phyloP scores from a whole-genome alignment of 2,329 filamentous ascomycete species.

The Neurospora sp. region DNA sequence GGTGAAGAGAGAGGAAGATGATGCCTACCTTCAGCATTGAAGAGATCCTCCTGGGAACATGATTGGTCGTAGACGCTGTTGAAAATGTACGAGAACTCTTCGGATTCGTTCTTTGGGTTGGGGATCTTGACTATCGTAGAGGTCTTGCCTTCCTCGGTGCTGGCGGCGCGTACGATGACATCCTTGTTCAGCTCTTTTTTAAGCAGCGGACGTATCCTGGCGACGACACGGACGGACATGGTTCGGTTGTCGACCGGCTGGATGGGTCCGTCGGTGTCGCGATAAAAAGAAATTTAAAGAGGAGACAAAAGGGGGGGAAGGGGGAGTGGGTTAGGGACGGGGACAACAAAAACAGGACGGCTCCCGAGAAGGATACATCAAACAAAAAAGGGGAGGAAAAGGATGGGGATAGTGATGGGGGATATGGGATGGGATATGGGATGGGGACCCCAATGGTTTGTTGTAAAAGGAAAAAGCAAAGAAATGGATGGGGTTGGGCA shows the following conservation, averaged over 20 bases:
- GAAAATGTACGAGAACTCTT: conserved; percentile 91
- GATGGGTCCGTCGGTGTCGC: neutral
- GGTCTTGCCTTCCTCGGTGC: conserved; percentile 48
- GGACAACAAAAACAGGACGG: neutral
- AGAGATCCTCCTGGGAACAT: conserved; percentile 77
- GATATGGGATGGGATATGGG: neutral
- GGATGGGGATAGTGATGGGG: neutral
- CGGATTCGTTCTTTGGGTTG: conserved; percentile 82
- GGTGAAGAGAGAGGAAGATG: conserved; percentile 1
- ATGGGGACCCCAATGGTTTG: neutral
- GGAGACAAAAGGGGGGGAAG: neutral
- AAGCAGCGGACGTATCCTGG: conserved; percentile 79
- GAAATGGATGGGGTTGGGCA: neutral
- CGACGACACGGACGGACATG: conserved; percentile 75
- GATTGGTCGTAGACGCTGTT: conserved; percentile 80
- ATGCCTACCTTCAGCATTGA: conserved; percentile 69
- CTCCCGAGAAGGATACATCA: neutral
- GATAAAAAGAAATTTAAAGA: neutral
- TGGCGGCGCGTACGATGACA: conserved; percentile 65
- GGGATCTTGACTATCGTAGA: conserved; percentile 74
- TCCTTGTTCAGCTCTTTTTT: conserved; percentile 80
- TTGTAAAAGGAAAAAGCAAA: neutral
- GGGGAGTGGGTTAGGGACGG: conserved; percentile 2
- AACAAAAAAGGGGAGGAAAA: neutral
- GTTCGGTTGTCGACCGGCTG: conserved; percentile 7